Conservation (phyloP, 176 grass and related monocot genomes). For the Eremochloa ophiuroides region DNA sequence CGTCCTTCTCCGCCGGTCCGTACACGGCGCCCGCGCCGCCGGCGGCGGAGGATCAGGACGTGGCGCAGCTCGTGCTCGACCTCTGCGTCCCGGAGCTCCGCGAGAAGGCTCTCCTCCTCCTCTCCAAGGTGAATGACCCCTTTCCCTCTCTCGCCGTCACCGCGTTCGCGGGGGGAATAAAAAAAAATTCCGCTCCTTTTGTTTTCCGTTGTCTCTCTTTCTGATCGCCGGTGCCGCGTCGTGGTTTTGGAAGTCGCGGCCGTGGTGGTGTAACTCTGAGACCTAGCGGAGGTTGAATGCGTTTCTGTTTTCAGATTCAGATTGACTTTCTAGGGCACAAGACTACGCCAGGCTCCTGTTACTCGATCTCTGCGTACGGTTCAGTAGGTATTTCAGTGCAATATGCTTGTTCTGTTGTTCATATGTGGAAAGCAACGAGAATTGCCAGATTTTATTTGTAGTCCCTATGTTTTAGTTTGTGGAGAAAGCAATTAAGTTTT, state of each 20-base stretch:
- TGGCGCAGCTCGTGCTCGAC: constrained; percentile 85
- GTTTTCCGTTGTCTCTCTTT: not conserved
- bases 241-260: not conserved
- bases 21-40: constrained; percentile 25
- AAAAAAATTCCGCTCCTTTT: not conserved
- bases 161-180: not conserved
- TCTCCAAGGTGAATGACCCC: constrained; percentile 56
- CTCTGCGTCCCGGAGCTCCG: constrained; percentile 75
- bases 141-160: not conserved
- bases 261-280: not conserved
- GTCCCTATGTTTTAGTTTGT: not conserved
- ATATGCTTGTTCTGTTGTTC: not conserved
- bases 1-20: constrained; percentile 40
- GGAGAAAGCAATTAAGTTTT: not conserved
- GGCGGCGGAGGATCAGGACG: constrained; percentile 52
- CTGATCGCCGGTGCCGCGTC: not conserved
- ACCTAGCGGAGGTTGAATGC: not conserved
- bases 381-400: not conserved
- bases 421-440: not conserved
- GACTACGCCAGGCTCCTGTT: not conserved
- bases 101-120: constrained; percentile 64
- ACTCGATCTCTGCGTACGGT: not conserved
- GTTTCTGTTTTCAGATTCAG: not conserved
- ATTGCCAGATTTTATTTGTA: not conserved
- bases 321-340: not conserved